A percentile compares a stretch with the other conserved stretches of the same genome.
Evolutionary conservation across 2,329 filamentous ascomycete genomes (phyloP).

Genomic region (Paracorniculantispora psalliotae): DNA sequence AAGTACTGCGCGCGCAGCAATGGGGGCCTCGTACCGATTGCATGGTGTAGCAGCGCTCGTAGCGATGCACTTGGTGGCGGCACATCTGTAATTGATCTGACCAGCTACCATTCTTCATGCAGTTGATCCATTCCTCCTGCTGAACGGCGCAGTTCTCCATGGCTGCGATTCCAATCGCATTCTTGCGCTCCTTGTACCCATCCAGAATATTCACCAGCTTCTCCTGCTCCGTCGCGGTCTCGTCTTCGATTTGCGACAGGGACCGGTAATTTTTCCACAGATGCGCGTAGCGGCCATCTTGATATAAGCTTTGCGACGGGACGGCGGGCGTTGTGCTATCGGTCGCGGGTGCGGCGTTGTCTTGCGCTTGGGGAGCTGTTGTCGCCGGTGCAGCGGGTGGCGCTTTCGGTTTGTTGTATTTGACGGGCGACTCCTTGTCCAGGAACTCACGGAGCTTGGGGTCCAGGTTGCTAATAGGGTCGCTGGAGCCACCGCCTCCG

Average conservation of each 20-base stretch:
- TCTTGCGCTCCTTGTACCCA: slow-evolving; percentile 76
- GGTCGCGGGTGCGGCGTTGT: slow-evolving; percentile 20
- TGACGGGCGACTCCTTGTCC: slow-evolving; percentile 72
- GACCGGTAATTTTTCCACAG: slow-evolving; percentile 90
- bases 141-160: slow-evolving; percentile 91
- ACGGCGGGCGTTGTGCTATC: slow-evolving; percentile 26
- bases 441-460: slow-evolving; percentile 80
- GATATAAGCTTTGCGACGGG: slow-evolving; percentile 49
- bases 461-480: slow-evolving; percentile 71
- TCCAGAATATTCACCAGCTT: slow-evolving; percentile 75
- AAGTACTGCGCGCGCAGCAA: not conserved
- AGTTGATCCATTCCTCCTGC: slow-evolving; percentile 76
- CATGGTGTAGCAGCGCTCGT: slow-evolving; percentile 84
- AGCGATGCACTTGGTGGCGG: slow-evolving; percentile 65
- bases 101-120: slow-evolving; percentile 70
- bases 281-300: slow-evolving; percentile 66
- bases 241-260: slow-evolving; percentile 62
- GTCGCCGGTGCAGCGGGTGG: slow-evolving; percentile 4
- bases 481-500: slow-evolving; percentile 40
- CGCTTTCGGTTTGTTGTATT: slow-evolving; percentile 44
- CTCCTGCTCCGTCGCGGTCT: slow-evolving; percentile 70
- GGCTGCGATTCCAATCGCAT: slow-evolving; percentile 71
- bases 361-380: slow-evolving; percentile 16
- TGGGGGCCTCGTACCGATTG: slow-evolving; percentile 60
- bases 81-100: slow-evolving; percentile 74